Base-by-base conservation (phyloP, 78 protist genomes). In the Emiliania huxleyi region DNA sequence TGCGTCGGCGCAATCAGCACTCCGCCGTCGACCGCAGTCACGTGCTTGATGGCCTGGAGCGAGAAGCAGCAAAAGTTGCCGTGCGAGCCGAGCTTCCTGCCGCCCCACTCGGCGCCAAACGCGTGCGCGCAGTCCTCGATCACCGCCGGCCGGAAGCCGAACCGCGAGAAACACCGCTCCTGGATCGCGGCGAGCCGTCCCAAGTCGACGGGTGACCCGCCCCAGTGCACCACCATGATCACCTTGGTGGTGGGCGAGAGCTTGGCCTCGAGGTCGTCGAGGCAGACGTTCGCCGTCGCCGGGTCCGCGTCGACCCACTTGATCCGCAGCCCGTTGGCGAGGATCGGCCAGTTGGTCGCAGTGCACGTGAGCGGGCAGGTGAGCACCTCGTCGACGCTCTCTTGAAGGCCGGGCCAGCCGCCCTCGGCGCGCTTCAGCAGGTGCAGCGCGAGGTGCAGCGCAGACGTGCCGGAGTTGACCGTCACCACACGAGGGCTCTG, bases 301-400 rank as follows among this genome's bases (percentile, higher is more conserved):
- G 81, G 81, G 81, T 71, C 81, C 2, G 81, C 81, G 21, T 71
- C 81, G 42, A 71, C 81, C 81, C 81, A 71, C 42, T 71, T 71
- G 81, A 71, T 71, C 18, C 81, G 81, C 81, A 71, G 35, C 45
- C 81, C 40, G 42, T 71, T 71, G 81, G 81, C 81, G 81, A 71
- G 81, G 81, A 71, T 71, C 23, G 81, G 81, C 81, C 81, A 71
- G 81, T 71, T 71, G 42, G 81, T 35, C 19, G 81, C 81, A 15
- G 81, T 71, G 81, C 81, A 71, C 18, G 81, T 71, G 44, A 71
- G 42, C 5, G 81, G 81, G 42, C 81, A 71, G 44, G 81, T 71
- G 44, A 71, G 81, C 42, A 71, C 81, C 81, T 71, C 81, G 81
- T 71, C 81, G 81, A 71, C 42, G 42, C n/a, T 6, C 33, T 71